Conservation (phyloP, 164 flowering plant species). For the Vitis cinerea region DNA sequence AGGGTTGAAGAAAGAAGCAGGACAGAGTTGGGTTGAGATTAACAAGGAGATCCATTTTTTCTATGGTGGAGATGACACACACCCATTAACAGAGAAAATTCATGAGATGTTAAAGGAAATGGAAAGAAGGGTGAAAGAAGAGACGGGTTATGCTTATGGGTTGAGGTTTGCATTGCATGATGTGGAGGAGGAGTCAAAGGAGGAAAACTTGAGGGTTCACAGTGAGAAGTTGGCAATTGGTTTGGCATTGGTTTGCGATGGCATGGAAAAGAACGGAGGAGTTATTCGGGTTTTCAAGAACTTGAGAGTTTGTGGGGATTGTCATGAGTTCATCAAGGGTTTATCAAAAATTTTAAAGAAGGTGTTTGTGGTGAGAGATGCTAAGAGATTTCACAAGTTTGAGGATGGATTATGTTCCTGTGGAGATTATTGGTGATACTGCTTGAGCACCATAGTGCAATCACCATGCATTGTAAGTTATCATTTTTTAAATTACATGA, state of each 20-base stretch:
- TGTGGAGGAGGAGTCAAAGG: constrained; percentile 71
- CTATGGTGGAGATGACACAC: constrained; percentile 64
- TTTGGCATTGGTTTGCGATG: constrained; percentile 50
- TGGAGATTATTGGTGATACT: constrained; percentile 60
- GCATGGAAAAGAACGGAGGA: constrained; percentile 27
- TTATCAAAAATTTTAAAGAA: constrained; percentile 49
- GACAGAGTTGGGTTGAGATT: constrained; percentile 79
- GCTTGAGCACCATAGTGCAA: no score
- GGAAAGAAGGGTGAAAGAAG: constrained; percentile 64
- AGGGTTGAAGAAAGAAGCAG: constrained; percentile 72
- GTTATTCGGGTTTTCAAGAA: constrained; percentile 66
- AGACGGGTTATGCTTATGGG: constrained; percentile 46
- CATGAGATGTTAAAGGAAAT: constrained; percentile 44
- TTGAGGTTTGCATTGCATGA: constrained; percentile 57
- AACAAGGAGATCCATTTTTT: constrained; percentile 63
- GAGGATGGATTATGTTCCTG: constrained; percentile 64
- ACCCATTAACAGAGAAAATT: constrained; percentile 48
- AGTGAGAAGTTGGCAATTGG: constrained; percentile 83
- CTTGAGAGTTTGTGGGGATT: constrained; percentile 77
- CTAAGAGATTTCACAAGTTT: constrained; percentile 75
- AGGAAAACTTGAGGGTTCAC: constrained; percentile 67
- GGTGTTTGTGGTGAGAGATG: constrained; percentile 68
- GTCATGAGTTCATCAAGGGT: constrained; percentile 75
- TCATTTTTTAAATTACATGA: no score
- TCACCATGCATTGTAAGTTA: no score